phyloP scores from a whole-genome alignment of 2,329 filamentous ascomycete genomes.

The Arthroderma sp. region DNA sequence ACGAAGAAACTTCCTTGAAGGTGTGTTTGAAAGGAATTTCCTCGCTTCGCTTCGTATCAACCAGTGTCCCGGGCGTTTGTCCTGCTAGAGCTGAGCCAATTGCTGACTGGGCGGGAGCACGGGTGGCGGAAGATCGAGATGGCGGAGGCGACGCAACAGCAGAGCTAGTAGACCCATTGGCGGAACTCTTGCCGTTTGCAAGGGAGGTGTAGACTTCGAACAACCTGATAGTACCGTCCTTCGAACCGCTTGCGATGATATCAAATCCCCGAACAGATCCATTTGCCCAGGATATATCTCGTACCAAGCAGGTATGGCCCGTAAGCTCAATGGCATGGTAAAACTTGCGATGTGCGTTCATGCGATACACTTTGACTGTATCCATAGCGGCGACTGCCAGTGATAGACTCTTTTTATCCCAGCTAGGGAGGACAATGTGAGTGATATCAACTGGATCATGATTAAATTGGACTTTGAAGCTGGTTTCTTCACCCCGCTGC shows the following conservation, averaged over 20 bases:
- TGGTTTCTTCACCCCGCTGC: conserved; percentile 67
- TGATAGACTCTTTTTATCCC: conserved; percentile 63
- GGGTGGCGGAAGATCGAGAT: conserved; percentile 9
- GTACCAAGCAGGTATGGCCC: conserved; percentile 62
- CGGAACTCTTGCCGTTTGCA: conserved; percentile 17
- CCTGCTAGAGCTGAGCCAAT: conserved; percentile 30
- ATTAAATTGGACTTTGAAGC: conserved; percentile 77
- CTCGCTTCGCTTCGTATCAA: conserved; percentile 21
- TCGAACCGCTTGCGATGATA: conserved; percentile 78
- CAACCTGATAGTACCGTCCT: conserved; percentile 81
- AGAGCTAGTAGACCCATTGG: conserved; percentile 17
- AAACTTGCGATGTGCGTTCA: conserved; percentile 60
- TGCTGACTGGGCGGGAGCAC: conserved; percentile 24
- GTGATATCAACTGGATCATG: conserved; percentile 60
- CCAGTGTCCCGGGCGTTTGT: conserved; percentile 13
- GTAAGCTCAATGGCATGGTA: conserved; percentile 68
- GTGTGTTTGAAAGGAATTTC: conserved; percentile 30
- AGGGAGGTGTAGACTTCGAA: conserved; percentile 48
- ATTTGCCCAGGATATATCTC: conserved; percentile 84
- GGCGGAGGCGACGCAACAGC: conserved; percentile 14
- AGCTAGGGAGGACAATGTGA: conserved; percentile 67
- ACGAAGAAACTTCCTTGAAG: conserved; percentile 29
- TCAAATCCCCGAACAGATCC: conserved; percentile 85
- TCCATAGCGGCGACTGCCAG: conserved; percentile 81
- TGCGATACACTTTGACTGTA: conserved; percentile 69